A percentile compares a stretch with the other conserved stretches of the same genome.
Conservation (phyloP, 345 rosid genomes). For the Salix arbutifolia region DNA sequence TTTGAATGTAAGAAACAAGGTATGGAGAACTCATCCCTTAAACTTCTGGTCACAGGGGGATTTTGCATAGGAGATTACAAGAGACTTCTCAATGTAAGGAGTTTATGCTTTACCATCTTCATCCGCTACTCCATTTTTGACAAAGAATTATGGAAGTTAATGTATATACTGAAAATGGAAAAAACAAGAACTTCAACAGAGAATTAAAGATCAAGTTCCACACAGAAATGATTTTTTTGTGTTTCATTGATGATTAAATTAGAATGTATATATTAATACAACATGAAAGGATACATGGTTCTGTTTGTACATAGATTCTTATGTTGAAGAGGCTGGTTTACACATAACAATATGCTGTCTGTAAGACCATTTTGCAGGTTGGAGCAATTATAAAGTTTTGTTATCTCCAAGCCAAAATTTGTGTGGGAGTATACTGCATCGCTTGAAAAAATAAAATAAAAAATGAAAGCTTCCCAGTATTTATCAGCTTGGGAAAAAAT, state of each 20-base stretch:
- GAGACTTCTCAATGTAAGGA: too few relatives aligned
- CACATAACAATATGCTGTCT: constrained; percentile 8
- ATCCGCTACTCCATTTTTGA: too few relatives aligned
- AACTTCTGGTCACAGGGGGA: too few relatives aligned
- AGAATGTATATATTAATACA: neutral
- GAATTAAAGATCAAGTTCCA: neutral
- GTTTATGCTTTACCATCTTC: too few relatives aligned
- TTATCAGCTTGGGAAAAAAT: neutral
- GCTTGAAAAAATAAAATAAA: constrained; percentile 5
- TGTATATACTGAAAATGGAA: neutral
- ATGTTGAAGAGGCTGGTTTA: neutral
- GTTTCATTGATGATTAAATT: constrained; percentile 15
- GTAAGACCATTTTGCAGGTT: constrained; percentile 15
- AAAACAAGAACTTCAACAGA: neutral
- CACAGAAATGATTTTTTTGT: neutral
- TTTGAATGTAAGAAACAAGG: too few relatives aligned
- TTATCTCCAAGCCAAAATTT: constrained; percentile 12
- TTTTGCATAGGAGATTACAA: too few relatives aligned
- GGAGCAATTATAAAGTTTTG: constrained; percentile 9
- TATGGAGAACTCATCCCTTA: too few relatives aligned
- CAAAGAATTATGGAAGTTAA: too few relatives aligned
- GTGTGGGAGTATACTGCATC: neutral
- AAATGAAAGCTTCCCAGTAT: neutral
- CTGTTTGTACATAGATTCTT: constrained; percentile 4
- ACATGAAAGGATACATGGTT: constrained; percentile 9